These are phyloP conservation scores for Beauveria scarabaeidicola DNA, from an alignment of 2,329 filamentous ascomycete species.

Conservation along the genomic window DNA sequence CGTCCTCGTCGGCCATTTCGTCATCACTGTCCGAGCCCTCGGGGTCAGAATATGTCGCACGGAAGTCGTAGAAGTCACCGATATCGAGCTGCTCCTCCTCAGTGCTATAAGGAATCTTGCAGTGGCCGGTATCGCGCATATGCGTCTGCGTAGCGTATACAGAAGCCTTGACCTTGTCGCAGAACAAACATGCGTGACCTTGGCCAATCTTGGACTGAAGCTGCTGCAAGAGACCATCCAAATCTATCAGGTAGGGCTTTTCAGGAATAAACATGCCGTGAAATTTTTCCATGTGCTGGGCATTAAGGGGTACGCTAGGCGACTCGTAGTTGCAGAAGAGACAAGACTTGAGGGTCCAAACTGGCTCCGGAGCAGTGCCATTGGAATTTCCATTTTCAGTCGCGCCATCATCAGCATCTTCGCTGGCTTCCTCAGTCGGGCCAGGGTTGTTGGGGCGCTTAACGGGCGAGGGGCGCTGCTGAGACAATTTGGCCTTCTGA, in stretches of 20 bases:
- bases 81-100: slow-evolving; percentile 90
- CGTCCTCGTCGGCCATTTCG: slow-evolving; percentile 47
- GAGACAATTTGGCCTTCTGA: slow-evolving; percentile 62
- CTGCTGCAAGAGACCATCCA: slow-evolving; percentile 71
- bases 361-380: slow-evolving; percentile 22
- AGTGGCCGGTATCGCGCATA: slow-evolving; percentile 95
- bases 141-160: slow-evolving; percentile 82
- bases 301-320: slow-evolving; percentile 64
- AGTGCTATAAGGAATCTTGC: slow-evolving; percentile 86
- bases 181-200: slow-evolving; percentile 78
- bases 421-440: slow-evolving; percentile 39
- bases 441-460: slow-evolving; percentile 47
- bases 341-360: slow-evolving; percentile 49
- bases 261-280: slow-evolving; percentile 97
- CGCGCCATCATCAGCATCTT: slow-evolving; percentile 32
- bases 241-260: slow-evolving; percentile 69
- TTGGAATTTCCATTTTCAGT: slow-evolving; percentile 33
- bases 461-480: slow-evolving; percentile 40
- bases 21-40: slow-evolving; percentile 53
- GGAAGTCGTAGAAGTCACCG: slow-evolving; percentile 95
- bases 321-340: slow-evolving; percentile 90
- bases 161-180: slow-evolving; percentile 72
- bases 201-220: slow-evolving; percentile 73
- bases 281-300: slow-evolving; percentile 81
- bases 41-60: slow-evolving; percentile 84